These are phyloP conservation scores for Aspergillus ochraceoroseus DNA, from an alignment of 2,329 filamentous ascomycete genomes.

Conservation along the genomic window DNA sequence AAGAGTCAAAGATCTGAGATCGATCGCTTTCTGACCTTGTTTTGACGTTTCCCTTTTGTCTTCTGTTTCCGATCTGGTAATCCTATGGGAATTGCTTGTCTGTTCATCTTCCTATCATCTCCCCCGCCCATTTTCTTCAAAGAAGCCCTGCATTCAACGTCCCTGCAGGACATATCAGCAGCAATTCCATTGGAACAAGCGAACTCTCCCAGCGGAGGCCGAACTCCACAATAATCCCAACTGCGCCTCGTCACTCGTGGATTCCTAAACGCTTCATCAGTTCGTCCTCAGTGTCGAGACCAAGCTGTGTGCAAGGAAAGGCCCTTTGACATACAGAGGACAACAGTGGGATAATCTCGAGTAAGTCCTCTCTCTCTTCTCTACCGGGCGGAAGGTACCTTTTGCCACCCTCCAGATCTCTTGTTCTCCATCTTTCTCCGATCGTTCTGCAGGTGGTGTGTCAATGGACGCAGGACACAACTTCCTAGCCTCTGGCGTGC, in stretches of 20 bases:
- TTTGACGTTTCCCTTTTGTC: too few relatives aligned
- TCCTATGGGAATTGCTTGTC: too few relatives aligned
- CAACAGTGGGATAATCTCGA: constrained; percentile 2
- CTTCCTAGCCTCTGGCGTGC: constrained; percentile 8
- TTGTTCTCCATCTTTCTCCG: constrained; percentile 6
- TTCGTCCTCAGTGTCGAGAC: constrained; percentile 6
- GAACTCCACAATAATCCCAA: constrained; percentile 15
- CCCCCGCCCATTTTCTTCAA: neutral
- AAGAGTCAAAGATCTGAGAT: neutral
- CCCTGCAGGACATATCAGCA: constrained; percentile 10
- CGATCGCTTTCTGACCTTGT: too few relatives aligned
- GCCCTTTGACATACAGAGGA: neutral
- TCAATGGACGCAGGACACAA: constrained; percentile 13
- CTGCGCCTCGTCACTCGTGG: constrained; percentile 25
- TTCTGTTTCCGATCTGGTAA: too few relatives aligned
- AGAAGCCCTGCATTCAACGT: constrained; percentile 2
- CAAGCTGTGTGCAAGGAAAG: constrained; percentile 2
- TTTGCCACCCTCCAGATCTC: neutral
- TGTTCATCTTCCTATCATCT: too few relatives aligned
- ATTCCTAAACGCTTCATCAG: constrained; percentile 24
- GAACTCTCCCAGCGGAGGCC: constrained; percentile 10
- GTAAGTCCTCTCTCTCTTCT: constrained; percentile 3
- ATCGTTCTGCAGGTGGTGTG: constrained; percentile 10
- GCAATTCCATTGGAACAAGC: neutral
- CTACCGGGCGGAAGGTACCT: constrained; percentile 1